Evolutionary conservation across 495 filamentous ascomycete genomes (phyloP).

Genomic region (Alectoria sarmentosa): DNA sequence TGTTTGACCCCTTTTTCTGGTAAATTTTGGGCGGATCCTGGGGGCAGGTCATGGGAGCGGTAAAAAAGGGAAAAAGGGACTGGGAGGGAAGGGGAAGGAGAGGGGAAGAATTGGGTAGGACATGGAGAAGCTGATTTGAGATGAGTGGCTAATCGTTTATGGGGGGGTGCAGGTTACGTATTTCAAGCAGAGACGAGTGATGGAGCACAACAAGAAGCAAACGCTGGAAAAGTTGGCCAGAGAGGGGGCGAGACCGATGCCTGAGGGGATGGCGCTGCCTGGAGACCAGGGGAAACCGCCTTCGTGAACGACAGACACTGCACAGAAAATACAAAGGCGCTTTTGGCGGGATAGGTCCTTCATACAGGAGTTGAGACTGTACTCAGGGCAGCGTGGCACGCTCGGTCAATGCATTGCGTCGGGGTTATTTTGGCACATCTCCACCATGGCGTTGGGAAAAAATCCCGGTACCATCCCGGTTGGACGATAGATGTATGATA

Average conservation of each 20-base stretch:
- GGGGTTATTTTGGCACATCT: slow-evolving; percentile 5
- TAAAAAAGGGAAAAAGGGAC: not conserved
- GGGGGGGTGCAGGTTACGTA: slow-evolving; percentile 67
- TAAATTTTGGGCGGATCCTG: slow-evolving; percentile 7
- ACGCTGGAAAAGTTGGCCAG: slow-evolving; percentile 70
- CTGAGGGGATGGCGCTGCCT: slow-evolving; percentile 46
- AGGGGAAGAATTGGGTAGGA: too few relatives aligned
- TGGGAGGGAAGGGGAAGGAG: not conserved
- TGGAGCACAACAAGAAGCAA: slow-evolving; percentile 78
- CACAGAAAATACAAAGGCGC: not conserved
- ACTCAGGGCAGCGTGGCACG: not conserved
- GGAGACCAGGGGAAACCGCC: slow-evolving; percentile 7
- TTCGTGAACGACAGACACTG: not conserved
- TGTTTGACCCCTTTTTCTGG: not conserved
- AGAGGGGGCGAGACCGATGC: slow-evolving; percentile 58
- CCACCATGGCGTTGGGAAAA: not conserved
- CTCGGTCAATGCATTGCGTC: slow-evolving; percentile 3
- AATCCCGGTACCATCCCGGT: not conserved
- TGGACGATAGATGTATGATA: not conserved
- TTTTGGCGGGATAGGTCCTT: not conserved
- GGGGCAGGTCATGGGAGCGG: slow-evolving; percentile 20
- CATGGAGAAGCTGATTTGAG: not conserved
- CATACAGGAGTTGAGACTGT: not conserved
- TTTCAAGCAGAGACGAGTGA: slow-evolving; percentile 92
- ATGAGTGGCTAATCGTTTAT: not conserved